Evolutionary conservation across 306 rosid species (phyloP), one percentile per base, ranked within the genome.

Genomic region (Arachis stenosperma): DNA sequence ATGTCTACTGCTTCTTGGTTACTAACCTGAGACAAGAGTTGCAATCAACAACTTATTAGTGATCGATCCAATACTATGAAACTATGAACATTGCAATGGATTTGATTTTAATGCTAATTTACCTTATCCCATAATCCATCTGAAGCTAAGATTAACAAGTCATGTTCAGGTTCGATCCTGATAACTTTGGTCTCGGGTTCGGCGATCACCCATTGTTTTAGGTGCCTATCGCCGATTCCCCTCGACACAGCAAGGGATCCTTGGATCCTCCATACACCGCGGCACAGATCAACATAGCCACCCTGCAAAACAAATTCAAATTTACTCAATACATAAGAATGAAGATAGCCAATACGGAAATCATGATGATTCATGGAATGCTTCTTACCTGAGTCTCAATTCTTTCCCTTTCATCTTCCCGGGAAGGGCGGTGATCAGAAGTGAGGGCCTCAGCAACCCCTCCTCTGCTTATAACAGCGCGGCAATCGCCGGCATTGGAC

Each of bases 111-210:
- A 12, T 69, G 63, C 15, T n/a, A 68, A 33, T 2, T 58, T 83
- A 93, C 97, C 91, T 86, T 94, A 79, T 94, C 99, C 99, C 99
- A 94, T 71, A 94, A 82, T 62, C 99, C 99, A 29, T 94, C 99
- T 0, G 99, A 94, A 74, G 97, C 99, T 79, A 94, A 78, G 74
- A 94, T 88, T 72, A 94, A 57, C 73, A 94, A 88, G 84, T 94
- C 99, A 58, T 89, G 86, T 40, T 87, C 86, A 29, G 92, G 84
- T 79, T 81, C 79, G 66, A 94, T 84, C n/a, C 62, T 66, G 67
- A 94, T 69, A 43, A 87, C 80, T 75, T 72, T 90, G 46, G 88
- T 94, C 77, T 91, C 99, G 8, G 99, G 99, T 70, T 91, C 99
- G 2, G 99, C 93, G 6, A 78, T 91, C 56, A 94, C 91, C 92